These are phyloP conservation scores for Agrocybe pediades DNA, from an alignment of 768 basidiomycete species.

Conservation along the genomic window DNA sequence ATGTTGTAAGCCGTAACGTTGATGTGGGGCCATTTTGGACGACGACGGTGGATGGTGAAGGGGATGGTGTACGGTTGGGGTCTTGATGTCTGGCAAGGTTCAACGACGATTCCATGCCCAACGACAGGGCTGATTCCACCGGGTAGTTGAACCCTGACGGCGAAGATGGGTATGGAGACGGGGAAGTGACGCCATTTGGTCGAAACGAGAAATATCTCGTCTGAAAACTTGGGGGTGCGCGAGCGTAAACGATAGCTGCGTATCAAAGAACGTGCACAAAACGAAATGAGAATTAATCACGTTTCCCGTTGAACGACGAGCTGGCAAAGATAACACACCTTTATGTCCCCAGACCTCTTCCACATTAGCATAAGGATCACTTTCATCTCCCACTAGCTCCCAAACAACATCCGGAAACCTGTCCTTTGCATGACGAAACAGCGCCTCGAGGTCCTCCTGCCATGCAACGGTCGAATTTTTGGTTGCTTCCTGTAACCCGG, in stretches of 20 bases:
- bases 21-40: conserved; percentile 35
- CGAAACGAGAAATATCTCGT: conserved; percentile 79
- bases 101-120: conserved; percentile 42
- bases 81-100: conserved; percentile 45
- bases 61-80: conserved; percentile 18
- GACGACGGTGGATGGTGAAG: not conserved
- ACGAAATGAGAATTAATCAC: not conserved
- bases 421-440: conserved; percentile 86
- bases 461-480: conserved; percentile 69
- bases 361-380: conserved; percentile 46
- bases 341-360: conserved; percentile 93
- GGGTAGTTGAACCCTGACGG: conserved; percentile 34
- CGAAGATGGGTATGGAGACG: conserved; percentile 13
- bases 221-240: conserved; percentile 92
- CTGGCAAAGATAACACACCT: conserved; percentile 51
- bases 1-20: conserved; percentile 63
- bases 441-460: conserved; percentile 76
- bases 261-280: too few species aligned
- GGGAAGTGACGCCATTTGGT: conserved; percentile 9
- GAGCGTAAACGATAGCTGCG: conserved; percentile 95
- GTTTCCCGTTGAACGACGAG: not conserved
- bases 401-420: conserved; percentile 98
- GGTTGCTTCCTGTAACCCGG: conserved; percentile 65
- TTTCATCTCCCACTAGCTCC: conserved; percentile 57
- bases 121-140: conserved; percentile 63